Conservation (phyloP, 352 stramenopile genomes). For the Globisporangium paroecandrum region DNA sequence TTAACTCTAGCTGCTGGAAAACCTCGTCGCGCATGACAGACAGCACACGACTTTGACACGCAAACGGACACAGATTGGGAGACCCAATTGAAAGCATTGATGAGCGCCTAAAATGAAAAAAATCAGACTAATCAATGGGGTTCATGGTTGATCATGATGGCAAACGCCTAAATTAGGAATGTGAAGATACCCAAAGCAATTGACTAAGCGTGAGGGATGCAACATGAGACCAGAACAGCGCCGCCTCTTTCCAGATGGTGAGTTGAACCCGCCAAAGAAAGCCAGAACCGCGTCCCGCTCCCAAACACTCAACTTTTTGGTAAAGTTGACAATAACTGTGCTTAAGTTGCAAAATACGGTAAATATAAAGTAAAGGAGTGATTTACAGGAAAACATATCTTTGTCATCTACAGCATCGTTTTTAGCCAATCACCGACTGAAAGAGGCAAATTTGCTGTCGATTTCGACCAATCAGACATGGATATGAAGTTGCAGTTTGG, state of each 20-base stretch:
- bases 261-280: constrained; percentile 3
- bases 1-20: neutral
- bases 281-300: neutral
- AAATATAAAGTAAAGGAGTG: neutral
- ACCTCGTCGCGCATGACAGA: neutral
- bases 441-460: neutral
- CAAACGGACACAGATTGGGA: neutral
- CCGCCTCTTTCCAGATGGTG: neutral
- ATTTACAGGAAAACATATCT: neutral
- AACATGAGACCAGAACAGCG: neutral
- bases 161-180: neutral
- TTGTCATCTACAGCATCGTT: neutral
- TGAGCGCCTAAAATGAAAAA: neutral
- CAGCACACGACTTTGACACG: neutral
- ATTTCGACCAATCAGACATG: neutral
- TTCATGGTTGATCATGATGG: neutral
- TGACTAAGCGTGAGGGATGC: neutral
- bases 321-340: neutral
- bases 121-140: neutral
- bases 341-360: neutral
- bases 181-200: neutral
- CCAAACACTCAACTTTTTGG: neutral
- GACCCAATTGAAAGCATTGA: neutral
- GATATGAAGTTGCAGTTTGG: neutral
- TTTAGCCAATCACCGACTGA: neutral